A percentile compares a stretch with the other conserved stretches of the same genome.
These are phyloP conservation scores for Lachnellula subtilissima DNA, from an alignment of 2,329 filamentous ascomycete genomes.

Conservation along the genomic window DNA sequence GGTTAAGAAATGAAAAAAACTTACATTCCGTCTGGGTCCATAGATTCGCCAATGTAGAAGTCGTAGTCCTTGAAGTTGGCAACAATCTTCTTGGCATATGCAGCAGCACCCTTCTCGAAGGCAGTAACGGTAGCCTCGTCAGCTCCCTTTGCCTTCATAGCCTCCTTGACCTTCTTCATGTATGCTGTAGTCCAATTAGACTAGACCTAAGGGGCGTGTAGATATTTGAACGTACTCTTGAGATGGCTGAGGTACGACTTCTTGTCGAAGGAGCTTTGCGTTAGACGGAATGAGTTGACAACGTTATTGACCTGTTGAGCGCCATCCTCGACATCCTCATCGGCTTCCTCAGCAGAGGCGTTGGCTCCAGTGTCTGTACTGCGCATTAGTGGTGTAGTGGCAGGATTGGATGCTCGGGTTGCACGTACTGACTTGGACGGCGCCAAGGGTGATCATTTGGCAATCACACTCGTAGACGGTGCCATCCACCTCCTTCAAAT, in stretches of 20 bases:
- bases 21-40: conserved; percentile 92
- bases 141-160: conserved; percentile 59
- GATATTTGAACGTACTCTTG: conserved; percentile 60
- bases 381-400: conserved; percentile 12
- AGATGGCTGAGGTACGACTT: conserved; percentile 78
- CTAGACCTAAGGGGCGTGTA: not conserved
- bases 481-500: conserved; percentile 73
- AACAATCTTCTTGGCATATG: conserved; percentile 73
- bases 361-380: conserved; percentile 81
- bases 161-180: conserved; percentile 81
- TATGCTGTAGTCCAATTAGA: conserved; percentile 54
- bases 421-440: conserved; percentile 61
- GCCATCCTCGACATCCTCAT: conserved; percentile 67
- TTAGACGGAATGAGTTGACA: conserved; percentile 84
- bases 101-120: conserved; percentile 73
- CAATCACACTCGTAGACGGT: conserved; percentile 89
- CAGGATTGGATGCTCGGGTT: not conserved
- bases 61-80: conserved; percentile 94
- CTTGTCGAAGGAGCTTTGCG: conserved; percentile 78
- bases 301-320: conserved; percentile 83
- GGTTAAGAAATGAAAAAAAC: conserved; percentile 33
- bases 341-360: conserved; percentile 87
- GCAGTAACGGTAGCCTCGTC: conserved; percentile 62
- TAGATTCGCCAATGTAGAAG: conserved; percentile 86
- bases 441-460: conserved; percentile 77